These are phyloP conservation scores for Glycine soja DNA, from an alignment of 306 rosid species.

Conservation along the genomic window DNA sequence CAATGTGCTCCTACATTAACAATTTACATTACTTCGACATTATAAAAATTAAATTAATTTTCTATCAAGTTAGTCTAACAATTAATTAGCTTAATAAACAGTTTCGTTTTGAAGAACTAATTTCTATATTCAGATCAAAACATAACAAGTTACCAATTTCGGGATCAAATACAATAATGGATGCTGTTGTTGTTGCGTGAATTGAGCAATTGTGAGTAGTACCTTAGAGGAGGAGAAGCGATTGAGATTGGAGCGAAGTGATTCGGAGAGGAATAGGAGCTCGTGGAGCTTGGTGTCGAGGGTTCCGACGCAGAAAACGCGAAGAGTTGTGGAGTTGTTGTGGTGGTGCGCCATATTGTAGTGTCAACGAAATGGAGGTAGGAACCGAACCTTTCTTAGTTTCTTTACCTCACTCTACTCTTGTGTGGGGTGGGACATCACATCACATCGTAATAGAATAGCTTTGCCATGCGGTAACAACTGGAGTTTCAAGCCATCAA, in stretches of 20 bases:
- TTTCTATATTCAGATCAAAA: not conserved
- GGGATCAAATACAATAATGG: not conserved
- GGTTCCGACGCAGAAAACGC: constrained; percentile 84
- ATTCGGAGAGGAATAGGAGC: constrained; percentile 71
- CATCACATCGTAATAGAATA: not conserved
- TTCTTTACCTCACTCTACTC: not conserved
- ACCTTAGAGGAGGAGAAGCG: constrained; percentile 69
- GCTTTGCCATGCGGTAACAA: not conserved
- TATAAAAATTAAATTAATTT: not conserved
- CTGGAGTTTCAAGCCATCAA: not conserved
- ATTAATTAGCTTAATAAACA: not conserved
- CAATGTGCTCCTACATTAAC: not conserved
- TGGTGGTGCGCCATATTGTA: not conserved
- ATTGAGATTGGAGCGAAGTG: constrained; percentile 69
- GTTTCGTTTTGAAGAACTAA: not conserved
- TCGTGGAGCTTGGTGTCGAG: constrained; percentile 86
- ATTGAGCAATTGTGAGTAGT: constrained; percentile 25
- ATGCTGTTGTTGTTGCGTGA: not conserved
- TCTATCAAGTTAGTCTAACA: not conserved
- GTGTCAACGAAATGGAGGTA: not conserved
- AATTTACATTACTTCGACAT: not conserved
- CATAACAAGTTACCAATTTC: not conserved
- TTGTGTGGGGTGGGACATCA: not conserved
- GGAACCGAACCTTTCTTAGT: not conserved
- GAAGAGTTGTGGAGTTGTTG: constrained; percentile 48